phyloP scores from a whole-genome alignment of 371 early-diverging fungal genomes.

The Mucor piriformis region DNA sequence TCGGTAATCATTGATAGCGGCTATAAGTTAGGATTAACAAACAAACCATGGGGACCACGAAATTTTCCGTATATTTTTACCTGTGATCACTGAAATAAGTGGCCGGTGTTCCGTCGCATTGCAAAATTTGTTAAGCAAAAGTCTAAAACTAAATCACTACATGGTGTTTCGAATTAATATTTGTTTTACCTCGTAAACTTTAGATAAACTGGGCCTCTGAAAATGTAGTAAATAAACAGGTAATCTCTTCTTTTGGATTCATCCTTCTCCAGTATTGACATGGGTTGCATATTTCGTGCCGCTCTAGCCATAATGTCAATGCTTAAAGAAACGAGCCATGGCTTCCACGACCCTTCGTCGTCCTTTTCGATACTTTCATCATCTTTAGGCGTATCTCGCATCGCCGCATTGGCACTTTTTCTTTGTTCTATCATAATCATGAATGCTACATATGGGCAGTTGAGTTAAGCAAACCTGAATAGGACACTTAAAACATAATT shows the following conservation, averaged over 20 bases:
- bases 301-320: constrained; percentile 35
- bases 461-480: not conserved
- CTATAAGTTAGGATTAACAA: constrained; percentile 7
- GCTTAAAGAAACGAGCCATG: constrained; percentile 42
- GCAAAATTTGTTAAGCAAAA: constrained; percentile 33
- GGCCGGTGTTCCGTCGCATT: constrained; percentile 45
- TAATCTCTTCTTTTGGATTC: constrained; percentile 39
- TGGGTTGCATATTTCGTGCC: constrained; percentile 30
- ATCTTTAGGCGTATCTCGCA: not conserved
- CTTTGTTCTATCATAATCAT: constrained; percentile 17
- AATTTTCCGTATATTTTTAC: constrained; percentile 15
- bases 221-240: constrained; percentile 37
- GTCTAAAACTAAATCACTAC: constrained; percentile 6
- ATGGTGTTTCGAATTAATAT: not conserved
- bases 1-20: constrained; percentile 46
- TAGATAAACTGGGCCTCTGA: constrained; percentile 37
- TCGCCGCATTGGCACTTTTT: not conserved
- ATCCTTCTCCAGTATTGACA: constrained; percentile 38
- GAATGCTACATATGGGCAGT: not conserved
- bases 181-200: constrained; percentile 35
- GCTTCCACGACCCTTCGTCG: constrained; percentile 36
- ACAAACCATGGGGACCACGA: too few relatives aligned
- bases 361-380: constrained; percentile 17
- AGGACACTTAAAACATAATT: too few relatives aligned
- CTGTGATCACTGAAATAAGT: constrained; percentile 38